A percentile compares a stretch with the other conserved stretches of the same genome.
Evolutionary conservation across 1,139 yeast genomes (phyloP).

Genomic region (Yamadazyma friedrichii): DNA sequence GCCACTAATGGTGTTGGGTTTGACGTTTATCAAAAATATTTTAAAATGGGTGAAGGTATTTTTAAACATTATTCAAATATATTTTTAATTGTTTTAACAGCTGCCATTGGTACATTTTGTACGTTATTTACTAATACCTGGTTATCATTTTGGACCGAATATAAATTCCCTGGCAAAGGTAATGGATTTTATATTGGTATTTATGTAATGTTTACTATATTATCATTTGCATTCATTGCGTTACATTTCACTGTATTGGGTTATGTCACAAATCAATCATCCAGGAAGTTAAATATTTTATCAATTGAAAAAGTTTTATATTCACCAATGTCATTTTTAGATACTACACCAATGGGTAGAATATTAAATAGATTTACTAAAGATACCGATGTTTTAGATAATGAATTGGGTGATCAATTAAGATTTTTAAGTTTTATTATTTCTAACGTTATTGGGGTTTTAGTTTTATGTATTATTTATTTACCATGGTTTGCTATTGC

Average conservation of each 20-base stretch:
- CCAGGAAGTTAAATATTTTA: constrained; percentile 37
- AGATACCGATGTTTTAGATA: constrained; percentile 83
- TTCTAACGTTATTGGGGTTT: constrained; percentile 59
- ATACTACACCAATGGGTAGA: constrained; percentile 64
- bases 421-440: constrained; percentile 47
- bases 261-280: constrained; percentile 49
- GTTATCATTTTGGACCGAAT: constrained; percentile 80
- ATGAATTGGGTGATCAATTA: constrained; percentile 65
- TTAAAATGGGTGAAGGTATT: constrained; percentile 57
- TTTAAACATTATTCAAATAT: constrained; percentile 24
- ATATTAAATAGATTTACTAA: constrained; percentile 66
- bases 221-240: constrained; percentile 34
- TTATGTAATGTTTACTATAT: constrained; percentile 57
- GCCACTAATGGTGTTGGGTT: constrained; percentile 41
- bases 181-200: constrained; percentile 69
- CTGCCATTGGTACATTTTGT: constrained; percentile 52
- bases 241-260: constrained; percentile 48
- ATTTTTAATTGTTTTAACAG: constrained; percentile 23
- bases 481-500: constrained; percentile 55
- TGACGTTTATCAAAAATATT: constrained; percentile 39
- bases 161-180: constrained; percentile 46
- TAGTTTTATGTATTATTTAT: constrained; percentile 67
- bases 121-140: constrained; percentile 72
- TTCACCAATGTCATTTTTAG: constrained; percentile 59
- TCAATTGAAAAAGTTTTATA: constrained; percentile 67